Evolutionary conservation across 2,329 filamentous ascomycete species (phyloP), one percentile per base, ranked within the genome.

Genomic region (Pestalotiopsis sp.): DNA sequence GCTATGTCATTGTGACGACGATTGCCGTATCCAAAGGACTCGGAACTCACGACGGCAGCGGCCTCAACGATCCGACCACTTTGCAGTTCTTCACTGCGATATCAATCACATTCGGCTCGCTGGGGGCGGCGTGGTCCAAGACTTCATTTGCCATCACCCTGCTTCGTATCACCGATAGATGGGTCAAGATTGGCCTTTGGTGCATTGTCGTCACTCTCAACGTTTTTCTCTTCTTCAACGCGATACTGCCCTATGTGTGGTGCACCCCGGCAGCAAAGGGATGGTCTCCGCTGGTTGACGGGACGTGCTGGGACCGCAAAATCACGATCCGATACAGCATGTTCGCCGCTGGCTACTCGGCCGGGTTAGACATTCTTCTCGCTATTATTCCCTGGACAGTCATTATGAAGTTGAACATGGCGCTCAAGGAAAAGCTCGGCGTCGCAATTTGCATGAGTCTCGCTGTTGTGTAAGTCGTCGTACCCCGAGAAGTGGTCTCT

Each of bases 81-180:
- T 20, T 65, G 40, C 62, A 65, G 44, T 65, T 65, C 2, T 9
- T 65, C 17, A 65, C 30, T n/a, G 26, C 62, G 14, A 56, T 65
- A 20, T 55, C 26, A 22, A 65, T 48, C 24, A 48, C 39, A 4
- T 65, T 65, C 22, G 40, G 35, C 13, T 55, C 40, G 4, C 67
- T 75, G 6, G 73, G 77, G 3, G 76, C 76, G 2, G 67, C 74
- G 3, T 76, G 73, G 75, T 75, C 73, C 65, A 80, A 80, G 69
- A 79, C 76, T 0, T 77, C 76, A 0, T 78, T 80, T 57, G 77
- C 74, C 30, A 70, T 78, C 52, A 78, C 76, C 1, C 67, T 78
- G 4, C 67, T 78, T 17, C 73, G 77, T 24, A 73, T 78, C 61
- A 73, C 75, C 0, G 69, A 68, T 4, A 70, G 70, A n/a, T 73